phyloP scores from a whole-genome alignment of 148 eudicot species.

The Suaeda aralocaspica region DNA sequence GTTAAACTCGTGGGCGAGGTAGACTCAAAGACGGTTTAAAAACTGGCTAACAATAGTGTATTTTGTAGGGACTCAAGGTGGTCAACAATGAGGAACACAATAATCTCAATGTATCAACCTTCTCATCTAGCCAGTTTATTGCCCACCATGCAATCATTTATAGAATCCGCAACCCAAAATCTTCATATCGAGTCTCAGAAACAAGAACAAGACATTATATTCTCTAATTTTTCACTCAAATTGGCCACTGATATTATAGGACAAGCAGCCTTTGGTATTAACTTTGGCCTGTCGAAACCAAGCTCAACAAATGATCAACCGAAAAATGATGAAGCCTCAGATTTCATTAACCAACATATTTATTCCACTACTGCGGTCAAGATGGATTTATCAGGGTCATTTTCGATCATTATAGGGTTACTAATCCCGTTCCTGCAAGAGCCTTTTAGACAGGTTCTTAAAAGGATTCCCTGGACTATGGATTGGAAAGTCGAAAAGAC shows the following conservation, averaged over 20 bases:
- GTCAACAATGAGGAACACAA: conserved; percentile 84
- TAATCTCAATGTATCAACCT: conserved; percentile 83
- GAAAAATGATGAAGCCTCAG: conserved; percentile 34
- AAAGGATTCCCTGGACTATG: conserved; percentile 72
- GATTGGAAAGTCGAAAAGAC: conserved; percentile 72
- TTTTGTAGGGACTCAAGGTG: conserved; percentile 73
- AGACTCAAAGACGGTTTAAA: too few species aligned
- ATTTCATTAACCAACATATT: conserved; percentile 74
- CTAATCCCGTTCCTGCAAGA: conserved; percentile 73
- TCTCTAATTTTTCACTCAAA: conserved; percentile 68
- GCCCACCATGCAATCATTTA: conserved; percentile 76
- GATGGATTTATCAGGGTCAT: conserved; percentile 88
- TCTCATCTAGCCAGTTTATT: conserved; percentile 75
- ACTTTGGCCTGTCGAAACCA: conserved; percentile 71
- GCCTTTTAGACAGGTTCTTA: conserved; percentile 68
- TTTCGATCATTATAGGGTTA: conserved; percentile 74
- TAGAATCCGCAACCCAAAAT: conserved; percentile 46
- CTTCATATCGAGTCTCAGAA: conserved; percentile 21
- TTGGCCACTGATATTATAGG: conserved; percentile 84
- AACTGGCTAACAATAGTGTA: too few species aligned
- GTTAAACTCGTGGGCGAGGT: too few species aligned
- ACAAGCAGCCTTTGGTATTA: conserved; percentile 81
- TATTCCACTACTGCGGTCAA: conserved; percentile 82
- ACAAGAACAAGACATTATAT: conserved; percentile 39
- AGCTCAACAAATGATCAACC: conserved; percentile 23